phyloP scores from a whole-genome alignment of 345 rosid species.

The Heritiera fomes region DNA sequence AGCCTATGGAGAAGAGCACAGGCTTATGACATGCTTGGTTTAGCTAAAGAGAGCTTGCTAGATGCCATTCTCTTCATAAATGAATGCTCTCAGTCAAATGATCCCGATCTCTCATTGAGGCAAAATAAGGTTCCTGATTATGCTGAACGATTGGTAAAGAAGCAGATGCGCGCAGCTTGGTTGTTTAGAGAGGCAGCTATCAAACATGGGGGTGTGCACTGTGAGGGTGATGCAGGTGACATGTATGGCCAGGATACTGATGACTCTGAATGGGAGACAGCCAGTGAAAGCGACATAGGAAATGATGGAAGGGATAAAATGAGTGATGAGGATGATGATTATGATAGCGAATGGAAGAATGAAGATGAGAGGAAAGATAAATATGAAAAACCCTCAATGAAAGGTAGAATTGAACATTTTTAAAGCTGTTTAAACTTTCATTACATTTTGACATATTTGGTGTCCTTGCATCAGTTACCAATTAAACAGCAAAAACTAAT shows the following conservation, averaged over 20 bases:
- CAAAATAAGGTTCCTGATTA: constrained; percentile 98
- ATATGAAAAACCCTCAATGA: constrained; percentile 47
- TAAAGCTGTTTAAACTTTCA: neutral
- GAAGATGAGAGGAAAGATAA: constrained; percentile 56
- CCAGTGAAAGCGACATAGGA: constrained; percentile 92
- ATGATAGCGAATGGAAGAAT: constrained; percentile 59
- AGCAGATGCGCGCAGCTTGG: constrained; percentile 99
- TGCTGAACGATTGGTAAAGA: constrained; percentile 93
- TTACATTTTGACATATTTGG: neutral
- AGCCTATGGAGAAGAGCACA: constrained; percentile 99
- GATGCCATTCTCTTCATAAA: constrained; percentile 96
- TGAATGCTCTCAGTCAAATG: constrained; percentile 95
- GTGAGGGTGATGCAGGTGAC: constrained; percentile 68
- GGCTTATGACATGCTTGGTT: constrained; percentile 91
- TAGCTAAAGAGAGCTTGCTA: constrained; percentile 94
- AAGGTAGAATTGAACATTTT: constrained; percentile 40
- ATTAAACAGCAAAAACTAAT: neutral
- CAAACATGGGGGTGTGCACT: constrained; percentile 84
- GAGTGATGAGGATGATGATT: constrained; percentile 70
- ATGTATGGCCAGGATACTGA: constrained; percentile 74
- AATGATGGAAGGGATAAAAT: constrained; percentile 77
- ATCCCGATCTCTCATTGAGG: constrained; percentile 85
- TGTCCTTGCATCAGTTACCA: neutral
- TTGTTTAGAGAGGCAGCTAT: constrained; percentile 89
- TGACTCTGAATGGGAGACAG: constrained; percentile 98